Conservation (phyloP, 164 flowering plant genomes). For the Vitis labrusca region DNA sequence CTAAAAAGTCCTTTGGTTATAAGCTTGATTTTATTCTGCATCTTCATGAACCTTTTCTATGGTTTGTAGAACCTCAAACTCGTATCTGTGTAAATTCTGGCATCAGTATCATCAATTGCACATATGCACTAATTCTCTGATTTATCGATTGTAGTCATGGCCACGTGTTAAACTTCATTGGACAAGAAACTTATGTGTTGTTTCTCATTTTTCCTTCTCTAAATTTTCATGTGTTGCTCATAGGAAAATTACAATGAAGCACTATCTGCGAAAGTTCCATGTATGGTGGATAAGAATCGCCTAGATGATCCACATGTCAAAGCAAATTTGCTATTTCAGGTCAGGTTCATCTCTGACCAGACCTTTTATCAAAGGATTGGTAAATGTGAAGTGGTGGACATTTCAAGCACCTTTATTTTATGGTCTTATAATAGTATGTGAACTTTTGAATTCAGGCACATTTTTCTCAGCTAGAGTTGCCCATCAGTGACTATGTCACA, state of each 20-base stretch:
- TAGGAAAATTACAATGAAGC: slow-evolving; percentile 85
- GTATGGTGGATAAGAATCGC: slow-evolving; percentile 69
- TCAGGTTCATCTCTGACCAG: slow-evolving; percentile 13
- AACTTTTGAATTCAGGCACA: slow-evolving; percentile 66
- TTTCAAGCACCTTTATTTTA: background rate
- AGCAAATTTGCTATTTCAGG: slow-evolving; percentile 96
- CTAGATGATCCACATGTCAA: slow-evolving; percentile 98
- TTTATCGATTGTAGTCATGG: background rate
- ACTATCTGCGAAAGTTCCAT: slow-evolving; percentile 62
- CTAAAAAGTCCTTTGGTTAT: background rate
- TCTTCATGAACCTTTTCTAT: background rate
- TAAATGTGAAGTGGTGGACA: background rate
- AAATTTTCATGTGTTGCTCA: background rate
- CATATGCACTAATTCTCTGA: background rate
- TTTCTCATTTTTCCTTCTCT: background rate
- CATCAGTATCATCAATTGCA: background rate
- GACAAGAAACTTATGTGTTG: background rate
- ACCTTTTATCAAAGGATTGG: background rate
- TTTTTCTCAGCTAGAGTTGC: slow-evolving; percentile 85
- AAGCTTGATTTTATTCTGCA: background rate
- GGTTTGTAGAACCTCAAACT: background rate
- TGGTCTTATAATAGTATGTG: background rate
- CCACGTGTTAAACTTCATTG: background rate
- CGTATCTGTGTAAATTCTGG: background rate
- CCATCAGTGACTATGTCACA: slow-evolving; percentile 91